Evolutionary conservation across 768 basidiomycete species (phyloP).

Genomic region (Terana coerulea): DNA sequence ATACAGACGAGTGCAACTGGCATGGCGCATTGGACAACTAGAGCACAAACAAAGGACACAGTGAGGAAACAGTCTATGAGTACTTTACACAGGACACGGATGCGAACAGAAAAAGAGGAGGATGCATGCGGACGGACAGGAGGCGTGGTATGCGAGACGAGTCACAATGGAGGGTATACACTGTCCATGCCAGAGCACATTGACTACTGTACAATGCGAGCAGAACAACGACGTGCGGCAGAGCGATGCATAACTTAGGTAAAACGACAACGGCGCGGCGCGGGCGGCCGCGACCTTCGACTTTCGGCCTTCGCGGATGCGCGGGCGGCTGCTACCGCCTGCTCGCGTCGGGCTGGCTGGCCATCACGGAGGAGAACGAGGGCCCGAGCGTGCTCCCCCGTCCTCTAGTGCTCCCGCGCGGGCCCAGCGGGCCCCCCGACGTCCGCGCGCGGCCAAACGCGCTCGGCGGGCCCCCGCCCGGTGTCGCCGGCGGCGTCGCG

Average conservation of each 20-base stretch:
- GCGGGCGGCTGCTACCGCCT: too few relatives aligned
- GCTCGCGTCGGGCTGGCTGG: background rate
- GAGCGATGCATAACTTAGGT: background rate
- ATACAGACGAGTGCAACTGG: too few relatives aligned
- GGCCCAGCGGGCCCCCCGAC: constrained; percentile 10
- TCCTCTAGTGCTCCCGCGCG: background rate
- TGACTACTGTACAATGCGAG: constrained; percentile 7
- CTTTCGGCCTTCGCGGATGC: too few relatives aligned
- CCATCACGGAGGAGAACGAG: constrained; percentile 1
- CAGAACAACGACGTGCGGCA: background rate
- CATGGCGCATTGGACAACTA: too few relatives aligned
- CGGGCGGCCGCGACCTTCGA: too few relatives aligned
- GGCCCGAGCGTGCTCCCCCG: constrained; percentile 5
- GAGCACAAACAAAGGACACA: too few relatives aligned
- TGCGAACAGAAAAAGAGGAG: background rate
- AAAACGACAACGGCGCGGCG: background rate
- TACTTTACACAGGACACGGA: background rate
- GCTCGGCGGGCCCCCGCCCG: constrained; percentile 9
- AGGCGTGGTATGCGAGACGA: background rate
- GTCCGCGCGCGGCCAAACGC: constrained; percentile 16
- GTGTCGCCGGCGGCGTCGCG: constrained; percentile 4
- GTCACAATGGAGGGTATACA: constrained; percentile 2
- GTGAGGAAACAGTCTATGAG: background rate
- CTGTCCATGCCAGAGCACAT: constrained; percentile 2
- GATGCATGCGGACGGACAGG: background rate